Evolutionary conservation across 116 monocot genomes (phyloP), one percentile per base, ranked within the genome.

Genomic region (Papilionanthe hybrid): DNA sequence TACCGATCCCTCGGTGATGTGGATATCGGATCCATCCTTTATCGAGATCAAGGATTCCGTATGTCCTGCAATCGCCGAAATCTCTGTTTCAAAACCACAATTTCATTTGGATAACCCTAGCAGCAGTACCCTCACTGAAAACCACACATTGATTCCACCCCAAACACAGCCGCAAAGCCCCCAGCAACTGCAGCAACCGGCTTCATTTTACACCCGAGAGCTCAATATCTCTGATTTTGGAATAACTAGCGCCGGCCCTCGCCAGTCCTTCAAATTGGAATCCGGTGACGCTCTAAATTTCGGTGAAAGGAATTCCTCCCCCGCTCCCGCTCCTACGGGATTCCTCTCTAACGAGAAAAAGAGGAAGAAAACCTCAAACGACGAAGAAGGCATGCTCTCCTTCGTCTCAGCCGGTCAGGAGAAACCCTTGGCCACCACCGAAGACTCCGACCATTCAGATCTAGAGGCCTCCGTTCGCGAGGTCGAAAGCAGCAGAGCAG

Each of bases 401-500:
- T 87, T 87, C 83, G 81, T 84, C 19, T 87, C 87, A 9, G 81
- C 53, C 5, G 53, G 37, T 18, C 72, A 78, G 41, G 53, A 10
- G 29, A 82, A 77, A 32, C 71, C 77, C 50, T 42, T 5, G 0
- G 58, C 43, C 6, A 27, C 49, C 47, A 72, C 9, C 75, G 49
- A 49, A 47, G 75, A 89, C 73, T 87, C 87, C 25, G 87, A 89
- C 44, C 85, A 87, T 19, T 92, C 92, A 0, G 92, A 92, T 69
- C 76, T 92, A 44, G 92, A 89, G 32, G 92, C 89, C 1, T 88
- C 91, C 10, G 63, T 85, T 1, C 69, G 89, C 7, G 92, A 92
- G 78, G 87, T 76, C n/a, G 89, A 92, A 78, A 92, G 92, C 81
- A 82, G 83, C 55, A 69, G 75, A 63, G 73, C 78, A 0, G 58